These are phyloP conservation scores for Pythium rishiriense DNA, from an alignment of 352 stramenopile species.

Conservation along the genomic window DNA sequence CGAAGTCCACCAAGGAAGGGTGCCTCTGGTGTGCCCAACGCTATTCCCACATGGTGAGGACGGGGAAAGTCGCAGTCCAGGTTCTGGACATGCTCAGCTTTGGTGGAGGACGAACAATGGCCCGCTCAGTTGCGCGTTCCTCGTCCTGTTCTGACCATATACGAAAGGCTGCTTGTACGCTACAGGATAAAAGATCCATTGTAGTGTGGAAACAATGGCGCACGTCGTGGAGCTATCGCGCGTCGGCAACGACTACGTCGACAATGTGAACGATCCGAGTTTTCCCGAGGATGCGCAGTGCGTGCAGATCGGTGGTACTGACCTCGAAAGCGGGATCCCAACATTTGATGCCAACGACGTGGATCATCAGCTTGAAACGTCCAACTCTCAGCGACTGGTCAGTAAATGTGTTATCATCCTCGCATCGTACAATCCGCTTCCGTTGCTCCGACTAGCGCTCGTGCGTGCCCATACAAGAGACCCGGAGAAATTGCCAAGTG, in stretches of 20 bases:
- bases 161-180: too few relatives aligned
- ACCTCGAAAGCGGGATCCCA: conserved; percentile 5
- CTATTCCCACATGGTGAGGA: conserved; percentile 1
- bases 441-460: conserved; percentile 15
- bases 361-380: conserved; percentile 19
- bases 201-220: not conserved
- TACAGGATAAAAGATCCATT: too few relatives aligned
- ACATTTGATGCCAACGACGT: conserved; percentile 18
- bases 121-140: not conserved
- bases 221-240: conserved; percentile 4
- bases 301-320: not conserved
- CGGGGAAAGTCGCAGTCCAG: too few relatives aligned
- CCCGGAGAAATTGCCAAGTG: not conserved
- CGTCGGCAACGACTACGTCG: not conserved
- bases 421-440: conserved; percentile 17
- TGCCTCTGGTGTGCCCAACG: too few relatives aligned
- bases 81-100: not conserved
- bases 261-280: not conserved
- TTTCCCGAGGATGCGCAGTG: not conserved
- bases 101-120: not conserved
- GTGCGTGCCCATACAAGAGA: conserved; percentile 18
- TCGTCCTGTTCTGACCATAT: too few relatives aligned
- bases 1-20: too few relatives aligned
- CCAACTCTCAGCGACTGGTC: conserved; percentile 1
- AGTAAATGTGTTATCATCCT: conserved; percentile 23